Evolutionary conservation across 2,329 filamentous ascomycete species (phyloP), one percentile per base, ranked within the genome.

Genomic region (Ophiostoma australiae): DNA sequence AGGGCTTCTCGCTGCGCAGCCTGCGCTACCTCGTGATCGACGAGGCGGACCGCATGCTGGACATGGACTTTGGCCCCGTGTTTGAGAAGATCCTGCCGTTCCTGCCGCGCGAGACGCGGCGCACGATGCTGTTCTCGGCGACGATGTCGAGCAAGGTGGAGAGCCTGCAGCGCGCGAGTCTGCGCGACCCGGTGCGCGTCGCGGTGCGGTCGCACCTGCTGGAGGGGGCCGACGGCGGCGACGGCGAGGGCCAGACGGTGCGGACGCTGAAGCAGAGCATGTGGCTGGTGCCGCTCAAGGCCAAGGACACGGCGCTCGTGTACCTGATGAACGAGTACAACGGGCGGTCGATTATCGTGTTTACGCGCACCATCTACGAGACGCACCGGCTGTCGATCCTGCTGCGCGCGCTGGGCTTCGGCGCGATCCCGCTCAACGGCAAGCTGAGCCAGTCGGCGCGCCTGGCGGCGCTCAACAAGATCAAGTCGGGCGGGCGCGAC

Each of bases 121-220:
- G 89, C 58, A 98, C 95, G 0, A 95, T 90, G 77, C 89, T 99
- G n/a, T 76, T 76, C 67, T 76, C 75, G 65, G 75, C 95, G 1
- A 99, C 95, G 15, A 94, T 98, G 86, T 93, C 89, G 76, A 93
- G 90, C 73, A 97, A 97, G 79, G 91, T 99, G 72, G 95, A 98
- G 80, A 93, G 90, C 69, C 83, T 99, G 67, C 95, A 98, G 79
- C 89, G 95, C 69, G 95, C 95, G 27, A 94, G 91, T 73, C 84
- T 99, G 70, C 89, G 89, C 65, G 93, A 97, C 66, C 73, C 74
- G 0, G 27, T 74, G 23, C 73, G 72, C 4, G 70, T 72, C 2
- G 58, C 44, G 23, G 70, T 66, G 7, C 11, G 11, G 37, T 44
- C 67, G 39, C 61, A 48, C n/a, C 52, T 67, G 27, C 48, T 31